Evolutionary conservation across 2,329 filamentous ascomycete genomes (phyloP).

Genomic region (Colletotrichum paranaense): DNA sequence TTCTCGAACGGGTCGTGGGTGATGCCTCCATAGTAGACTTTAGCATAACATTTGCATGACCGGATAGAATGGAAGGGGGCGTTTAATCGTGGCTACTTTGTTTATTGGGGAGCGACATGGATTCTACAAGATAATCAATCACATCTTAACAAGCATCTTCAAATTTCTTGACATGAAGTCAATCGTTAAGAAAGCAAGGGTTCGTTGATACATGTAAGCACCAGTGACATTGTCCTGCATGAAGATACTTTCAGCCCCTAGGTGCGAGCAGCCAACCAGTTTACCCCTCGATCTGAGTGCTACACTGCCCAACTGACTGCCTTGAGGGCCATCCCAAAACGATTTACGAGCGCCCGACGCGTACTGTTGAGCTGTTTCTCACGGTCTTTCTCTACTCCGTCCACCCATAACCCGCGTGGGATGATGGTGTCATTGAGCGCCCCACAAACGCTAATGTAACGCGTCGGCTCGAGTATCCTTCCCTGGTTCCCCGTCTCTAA

Average conservation of each 20-base stretch:
- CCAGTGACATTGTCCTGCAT: no score
- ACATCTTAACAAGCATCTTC: not conserved
- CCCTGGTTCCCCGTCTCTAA: not conserved
- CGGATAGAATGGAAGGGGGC: not conserved
- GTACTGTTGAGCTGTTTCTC: not conserved
- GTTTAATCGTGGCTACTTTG: not conserved
- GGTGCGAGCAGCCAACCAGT: no score
- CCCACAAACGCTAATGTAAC: not conserved
- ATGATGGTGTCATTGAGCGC: not conserved
- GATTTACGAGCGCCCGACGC: no score
- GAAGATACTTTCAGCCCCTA: no score
- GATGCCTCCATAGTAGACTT: slow-evolving; percentile 19
- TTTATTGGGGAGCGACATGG: not conserved
- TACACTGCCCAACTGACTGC: no score
- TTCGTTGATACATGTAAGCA: not conserved
- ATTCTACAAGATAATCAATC: not conserved
- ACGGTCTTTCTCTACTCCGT: no score
- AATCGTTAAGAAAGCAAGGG: not conserved
- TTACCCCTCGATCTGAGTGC: not conserved
- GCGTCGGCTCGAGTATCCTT: not conserved
- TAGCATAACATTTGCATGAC: not conserved
- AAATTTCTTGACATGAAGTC: not conserved
- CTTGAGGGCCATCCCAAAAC: no score
- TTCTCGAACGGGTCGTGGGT: slow-evolving; percentile 27
- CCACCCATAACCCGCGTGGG: no score